Percentiles rank a stretch among this genome's conserved stretches.
Conservation (phyloP, 345 rosid genomes). For the Heritiera fomes region DNA sequence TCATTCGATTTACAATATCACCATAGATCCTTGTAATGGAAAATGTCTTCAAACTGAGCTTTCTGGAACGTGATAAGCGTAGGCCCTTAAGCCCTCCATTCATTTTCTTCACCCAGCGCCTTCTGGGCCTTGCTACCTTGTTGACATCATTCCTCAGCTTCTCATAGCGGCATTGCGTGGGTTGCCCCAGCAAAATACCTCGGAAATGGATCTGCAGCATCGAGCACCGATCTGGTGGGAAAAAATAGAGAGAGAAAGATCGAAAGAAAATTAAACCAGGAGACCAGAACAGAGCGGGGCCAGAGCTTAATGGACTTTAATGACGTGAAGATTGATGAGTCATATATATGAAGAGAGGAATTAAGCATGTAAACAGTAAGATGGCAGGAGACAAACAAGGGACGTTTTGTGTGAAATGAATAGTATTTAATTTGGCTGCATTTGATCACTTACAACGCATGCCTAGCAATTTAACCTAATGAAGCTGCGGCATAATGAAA, state of each 20-base stretch:
- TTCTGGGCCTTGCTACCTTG: constrained; percentile 36
- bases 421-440: not conserved
- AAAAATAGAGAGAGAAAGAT: not conserved
- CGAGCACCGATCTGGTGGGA: not conserved
- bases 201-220: constrained; percentile 2
- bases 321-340: not conserved
- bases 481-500: not conserved
- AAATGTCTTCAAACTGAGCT: constrained; percentile 48
- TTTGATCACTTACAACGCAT: not conserved
- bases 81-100: constrained; percentile 53
- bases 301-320: not conserved
- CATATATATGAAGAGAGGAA: not conserved
- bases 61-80: constrained; percentile 54
- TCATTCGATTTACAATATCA: constrained; percentile 45
- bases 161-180: constrained; percentile 33
- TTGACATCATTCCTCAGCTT: constrained; percentile 34
- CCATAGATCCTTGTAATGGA: constrained; percentile 37
- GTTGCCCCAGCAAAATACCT: not conserved
- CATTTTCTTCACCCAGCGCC: constrained; percentile 44
- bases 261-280: not conserved
- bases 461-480: not conserved
- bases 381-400: not conserved
- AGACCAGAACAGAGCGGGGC: not conserved
- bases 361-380: not conserved
- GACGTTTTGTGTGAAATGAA: not conserved